phyloP scores from a whole-genome alignment of 345 rosid species.

The Streptanthus diversifolius region DNA sequence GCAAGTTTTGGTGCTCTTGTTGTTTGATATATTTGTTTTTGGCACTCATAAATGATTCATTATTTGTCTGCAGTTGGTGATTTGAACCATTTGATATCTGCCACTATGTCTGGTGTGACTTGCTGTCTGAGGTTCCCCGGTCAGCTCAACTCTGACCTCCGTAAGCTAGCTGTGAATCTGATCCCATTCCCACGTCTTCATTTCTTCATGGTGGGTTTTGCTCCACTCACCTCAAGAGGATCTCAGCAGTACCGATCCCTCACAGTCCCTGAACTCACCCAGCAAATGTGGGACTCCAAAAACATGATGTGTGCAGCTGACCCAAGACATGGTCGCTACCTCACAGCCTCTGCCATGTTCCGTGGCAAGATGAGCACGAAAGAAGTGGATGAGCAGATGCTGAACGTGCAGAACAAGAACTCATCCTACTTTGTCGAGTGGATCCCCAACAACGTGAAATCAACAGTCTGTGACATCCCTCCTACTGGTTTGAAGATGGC shows the following conservation, averaged over 20 bases:
- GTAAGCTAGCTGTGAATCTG: background rate
- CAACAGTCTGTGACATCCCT: slow-evolving; percentile 22
- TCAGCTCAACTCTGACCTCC: background rate
- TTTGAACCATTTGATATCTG: slow-evolving; percentile 30
- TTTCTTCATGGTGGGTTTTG: slow-evolving; percentile 16
- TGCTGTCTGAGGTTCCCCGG: background rate
- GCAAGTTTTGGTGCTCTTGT: background rate
- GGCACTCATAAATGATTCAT: background rate
- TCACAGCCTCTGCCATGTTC: background rate
- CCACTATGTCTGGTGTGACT: background rate
- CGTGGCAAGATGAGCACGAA: background rate
- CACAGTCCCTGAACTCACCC: slow-evolving; percentile 22
- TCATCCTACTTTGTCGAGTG: background rate
- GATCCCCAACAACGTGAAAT: slow-evolving; percentile 19
- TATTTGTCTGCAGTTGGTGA: slow-evolving; percentile 36
- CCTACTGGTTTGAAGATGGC: slow-evolving; percentile 7
- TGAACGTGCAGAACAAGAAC: slow-evolving; percentile 10
- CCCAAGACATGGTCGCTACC: background rate
- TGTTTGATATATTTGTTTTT: background rate
- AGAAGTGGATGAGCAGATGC: slow-evolving; percentile 11
- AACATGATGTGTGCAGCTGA: background rate
- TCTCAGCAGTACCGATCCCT: slow-evolving; percentile 32
- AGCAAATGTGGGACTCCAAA: slow-evolving; percentile 38
- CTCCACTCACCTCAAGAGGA: slow-evolving; percentile 37
- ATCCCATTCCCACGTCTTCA: slow-evolving; percentile 12